These are phyloP conservation scores for Populus pruinosa DNA, from an alignment of 345 rosid genomes.

Conservation along the genomic window DNA sequence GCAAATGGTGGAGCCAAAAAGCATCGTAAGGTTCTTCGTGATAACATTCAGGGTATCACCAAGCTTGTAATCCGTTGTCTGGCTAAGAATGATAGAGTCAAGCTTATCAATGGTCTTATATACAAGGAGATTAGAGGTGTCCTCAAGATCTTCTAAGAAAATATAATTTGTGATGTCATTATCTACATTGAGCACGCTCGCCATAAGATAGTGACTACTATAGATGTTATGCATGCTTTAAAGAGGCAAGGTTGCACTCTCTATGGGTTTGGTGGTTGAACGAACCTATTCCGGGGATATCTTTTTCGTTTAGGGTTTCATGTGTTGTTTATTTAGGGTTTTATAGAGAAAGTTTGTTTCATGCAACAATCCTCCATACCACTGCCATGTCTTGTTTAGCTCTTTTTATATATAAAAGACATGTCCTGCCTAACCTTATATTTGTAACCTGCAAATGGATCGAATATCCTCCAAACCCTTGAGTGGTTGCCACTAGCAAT, in stretches of 20 bases:
- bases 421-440: constrained; percentile 90
- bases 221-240: constrained; percentile 41
- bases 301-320: too few relatives aligned
- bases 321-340: too few relatives aligned
- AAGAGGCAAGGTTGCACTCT: constrained; percentile 60
- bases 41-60: constrained; percentile 53
- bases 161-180: constrained; percentile 43
- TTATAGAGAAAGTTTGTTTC: too few relatives aligned
- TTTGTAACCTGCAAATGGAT: constrained; percentile 82
- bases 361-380: too few relatives aligned
- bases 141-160: constrained; percentile 46
- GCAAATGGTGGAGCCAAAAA: constrained; percentile 56
- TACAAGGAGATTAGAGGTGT: constrained; percentile 51
- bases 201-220: constrained; percentile 56
- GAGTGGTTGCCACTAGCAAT: constrained; percentile 96
- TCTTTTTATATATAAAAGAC: too few relatives aligned
- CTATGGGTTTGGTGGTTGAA: constrained; percentile 46
- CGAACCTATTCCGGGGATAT: too few relatives aligned
- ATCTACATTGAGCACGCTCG: constrained; percentile 52
- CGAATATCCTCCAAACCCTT: constrained; percentile 87
- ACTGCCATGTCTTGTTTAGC: too few relatives aligned
- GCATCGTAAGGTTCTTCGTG: constrained; percentile 49
- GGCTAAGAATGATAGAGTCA: constrained; percentile 51
- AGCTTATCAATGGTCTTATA: constrained; percentile 51
- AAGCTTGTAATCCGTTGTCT: constrained; percentile 28